Evolutionary conservation across 352 stramenopile genomes (phyloP), one percentile per base, ranked within the genome.

Genomic region (Globisporangium alternatum): DNA sequence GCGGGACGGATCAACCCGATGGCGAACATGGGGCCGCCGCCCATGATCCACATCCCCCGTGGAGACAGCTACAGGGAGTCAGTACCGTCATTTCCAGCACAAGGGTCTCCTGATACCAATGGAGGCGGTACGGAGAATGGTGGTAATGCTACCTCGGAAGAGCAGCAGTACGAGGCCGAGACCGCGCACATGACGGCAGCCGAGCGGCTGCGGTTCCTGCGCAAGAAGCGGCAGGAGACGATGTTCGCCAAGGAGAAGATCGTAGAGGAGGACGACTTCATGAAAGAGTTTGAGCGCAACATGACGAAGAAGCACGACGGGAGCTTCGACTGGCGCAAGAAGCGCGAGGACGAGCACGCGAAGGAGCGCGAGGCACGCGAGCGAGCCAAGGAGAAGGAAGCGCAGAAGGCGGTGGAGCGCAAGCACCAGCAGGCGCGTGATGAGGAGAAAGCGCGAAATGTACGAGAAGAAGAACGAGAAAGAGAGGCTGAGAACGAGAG

Each of bases 231-330:
- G 2, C 79, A 90, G 60, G 77, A 88, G 31, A 67, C 73, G 33
- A 81, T 88, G 72, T 68, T 86, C 54, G 60, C 58, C 2, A 86
- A 82, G 68, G 64, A 76, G 31, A 74, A 81, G n/a, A 77, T 67
- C 28, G 66, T 83, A 13, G 58, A 71, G 4, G 66, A 73, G 1
- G 80, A 91, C 53, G 80, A 88, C 44, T 91, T 91, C 51, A 82
- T 91, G 75, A 70, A 75, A 10, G 81, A 91, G 61, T 77, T 88
- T 43, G 75, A 71, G 30, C 79, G 63, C 15, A 91, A 91, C 58
- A 86, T 88, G 81, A 83, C 86, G 69, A 89, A 88, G 57, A 91
- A 89, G 47, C 72, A 81, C 21, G 62, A 55, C 15, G 63, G 41
- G 2, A 72, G 60, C 17, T 7, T 37, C n/a, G 56, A 63, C 45